Conservation (phyloP, 345 rosid species). For the Melaleuca alternifolia region DNA sequence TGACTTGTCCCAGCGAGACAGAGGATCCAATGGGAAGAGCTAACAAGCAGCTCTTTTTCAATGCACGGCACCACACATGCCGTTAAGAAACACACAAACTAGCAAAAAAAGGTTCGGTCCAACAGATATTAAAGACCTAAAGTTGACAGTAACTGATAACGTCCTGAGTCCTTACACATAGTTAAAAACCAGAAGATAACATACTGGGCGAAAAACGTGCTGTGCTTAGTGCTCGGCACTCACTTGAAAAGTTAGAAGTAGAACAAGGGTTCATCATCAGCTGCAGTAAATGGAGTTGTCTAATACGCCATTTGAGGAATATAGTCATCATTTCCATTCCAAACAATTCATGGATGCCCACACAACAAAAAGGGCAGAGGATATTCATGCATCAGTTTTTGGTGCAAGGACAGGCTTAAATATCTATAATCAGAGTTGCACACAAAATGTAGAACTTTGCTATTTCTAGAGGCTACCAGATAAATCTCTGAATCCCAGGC, state of each 20-base stretch:
- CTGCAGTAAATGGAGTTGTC: not conserved
- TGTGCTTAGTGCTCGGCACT: not conserved
- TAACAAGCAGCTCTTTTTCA: not conserved
- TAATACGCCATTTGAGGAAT: not conserved
- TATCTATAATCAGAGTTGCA: not conserved
- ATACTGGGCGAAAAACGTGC: not conserved
- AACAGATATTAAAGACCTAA: not conserved
- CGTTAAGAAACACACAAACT: not conserved
- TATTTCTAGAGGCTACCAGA: conserved; percentile 45
- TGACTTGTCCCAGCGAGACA: not conserved
- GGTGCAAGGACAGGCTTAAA: not conserved
- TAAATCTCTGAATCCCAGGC: conserved; percentile 79
- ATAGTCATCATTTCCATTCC: not conserved
- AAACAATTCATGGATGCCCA: not conserved
- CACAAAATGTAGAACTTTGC: not conserved
- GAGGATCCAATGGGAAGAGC: not conserved
- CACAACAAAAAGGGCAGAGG: not conserved
- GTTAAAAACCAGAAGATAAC: not conserved
- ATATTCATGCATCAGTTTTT: not conserved
- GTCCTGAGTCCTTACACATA: not conserved
- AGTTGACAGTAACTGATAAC: not conserved
- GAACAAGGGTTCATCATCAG: not conserved
- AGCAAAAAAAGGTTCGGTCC: not conserved
- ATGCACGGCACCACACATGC: not conserved
- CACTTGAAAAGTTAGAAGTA: not conserved